These are phyloP conservation scores for Cyclotella sp. DNA, from an alignment of 108 stramenopile genomes.

Conservation along the genomic window DNA sequence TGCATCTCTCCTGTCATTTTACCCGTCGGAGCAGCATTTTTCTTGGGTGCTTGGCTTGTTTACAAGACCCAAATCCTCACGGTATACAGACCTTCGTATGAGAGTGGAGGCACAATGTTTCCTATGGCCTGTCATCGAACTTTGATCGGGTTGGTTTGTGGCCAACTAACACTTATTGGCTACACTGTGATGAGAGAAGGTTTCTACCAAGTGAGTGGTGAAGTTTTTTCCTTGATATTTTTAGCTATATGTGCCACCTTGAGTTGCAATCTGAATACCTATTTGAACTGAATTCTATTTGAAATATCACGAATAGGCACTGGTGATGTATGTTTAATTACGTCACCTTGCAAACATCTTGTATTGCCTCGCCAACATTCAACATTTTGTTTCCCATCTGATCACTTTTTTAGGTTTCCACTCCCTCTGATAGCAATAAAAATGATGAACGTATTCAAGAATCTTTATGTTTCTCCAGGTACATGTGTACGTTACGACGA, in stretches of 20 bases:
- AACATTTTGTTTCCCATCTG: conserved; percentile 6
- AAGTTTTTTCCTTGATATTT: neutral
- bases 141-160: conserved; percentile 56
- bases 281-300: too few species aligned
- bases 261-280: neutral
- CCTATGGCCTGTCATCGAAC: conserved; percentile 66
- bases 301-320: conserved; percentile 5
- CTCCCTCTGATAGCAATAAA: conserved; percentile 58
- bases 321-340: conserved; percentile 11
- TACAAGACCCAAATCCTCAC: conserved; percentile 92
- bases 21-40: conserved; percentile 82
- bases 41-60: conserved; percentile 75
- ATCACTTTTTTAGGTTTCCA: conserved; percentile 39
- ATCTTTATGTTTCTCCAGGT: conserved; percentile 46
- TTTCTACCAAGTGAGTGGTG: conserved; percentile 45
- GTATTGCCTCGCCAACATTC: neutral
- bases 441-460: conserved; percentile 60
- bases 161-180: conserved; percentile 59
- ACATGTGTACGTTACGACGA: conserved; percentile 33
- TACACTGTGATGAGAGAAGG: conserved; percentile 54
- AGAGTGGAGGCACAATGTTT: conserved; percentile 72
- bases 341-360: neutral
- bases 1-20: conserved; percentile 86
- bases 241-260: neutral
- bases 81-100: conserved; percentile 70